Evolutionary conservation across 2,329 filamentous ascomycete species (phyloP).

Genomic region (Phialemonium atrogriseum): DNA sequence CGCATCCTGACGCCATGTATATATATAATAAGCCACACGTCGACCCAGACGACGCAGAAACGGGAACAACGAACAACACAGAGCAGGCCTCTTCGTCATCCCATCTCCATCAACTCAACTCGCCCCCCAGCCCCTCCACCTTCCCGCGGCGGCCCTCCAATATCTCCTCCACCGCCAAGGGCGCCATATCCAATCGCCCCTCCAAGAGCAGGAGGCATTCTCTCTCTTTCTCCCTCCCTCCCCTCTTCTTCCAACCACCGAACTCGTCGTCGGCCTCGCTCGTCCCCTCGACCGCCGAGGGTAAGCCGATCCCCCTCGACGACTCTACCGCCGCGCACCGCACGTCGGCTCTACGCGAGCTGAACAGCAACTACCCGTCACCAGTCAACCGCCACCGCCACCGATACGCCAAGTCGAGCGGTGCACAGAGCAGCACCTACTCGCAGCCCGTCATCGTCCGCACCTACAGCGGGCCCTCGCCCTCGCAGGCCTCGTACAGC

Average conservation of each 20-base stretch:
- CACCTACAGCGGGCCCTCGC: conserved; percentile 46
- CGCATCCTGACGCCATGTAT: conserved; percentile 11
- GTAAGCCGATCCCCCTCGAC: conserved; percentile 47
- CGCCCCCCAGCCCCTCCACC: not conserved
- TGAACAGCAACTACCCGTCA: conserved; percentile 50
- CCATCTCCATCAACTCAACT: not conserved
- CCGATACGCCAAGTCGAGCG: conserved; percentile 47
- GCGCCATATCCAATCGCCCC: conserved; percentile 6
- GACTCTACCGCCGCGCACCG: conserved; percentile 46
- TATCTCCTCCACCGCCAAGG: conserved; percentile 1
- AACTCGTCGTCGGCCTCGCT: conserved; percentile 44
- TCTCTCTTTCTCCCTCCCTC: conserved; percentile 39
- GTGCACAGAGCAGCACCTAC: conserved; percentile 49
- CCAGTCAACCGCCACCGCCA: conserved; percentile 33
- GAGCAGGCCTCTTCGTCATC: conserved; percentile 3
- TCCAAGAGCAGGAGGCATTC: conserved; percentile 21
- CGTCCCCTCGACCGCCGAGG: conserved; percentile 45
- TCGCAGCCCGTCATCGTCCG: conserved; percentile 59
- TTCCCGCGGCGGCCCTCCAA: not conserved
- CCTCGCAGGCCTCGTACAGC: conserved; percentile 21
- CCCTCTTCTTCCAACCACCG: conserved; percentile 35
- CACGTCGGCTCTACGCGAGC: conserved; percentile 51
- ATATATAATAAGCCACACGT: conserved; percentile 14
- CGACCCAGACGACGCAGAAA: conserved; percentile 3
- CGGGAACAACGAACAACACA: conserved; percentile 4